phyloP scores from a whole-genome alignment of 177 flowering plant species.

The Tripterygium wilfordii region DNA sequence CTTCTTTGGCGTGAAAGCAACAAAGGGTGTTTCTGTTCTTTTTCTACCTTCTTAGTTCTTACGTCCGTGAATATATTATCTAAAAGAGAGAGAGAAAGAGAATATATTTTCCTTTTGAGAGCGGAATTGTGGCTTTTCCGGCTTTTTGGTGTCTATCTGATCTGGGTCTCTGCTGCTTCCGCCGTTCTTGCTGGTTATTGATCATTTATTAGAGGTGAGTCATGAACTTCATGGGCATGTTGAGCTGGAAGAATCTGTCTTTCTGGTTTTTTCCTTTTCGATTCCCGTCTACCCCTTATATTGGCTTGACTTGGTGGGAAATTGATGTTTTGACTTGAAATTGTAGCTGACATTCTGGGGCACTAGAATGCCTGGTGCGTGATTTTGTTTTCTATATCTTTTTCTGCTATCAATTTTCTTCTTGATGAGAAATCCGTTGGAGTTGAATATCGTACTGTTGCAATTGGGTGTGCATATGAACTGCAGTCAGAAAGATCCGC shows the following conservation, averaged over 20 bases:
- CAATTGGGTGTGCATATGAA: too few species aligned
- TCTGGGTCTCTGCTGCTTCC: conserved; percentile 23
- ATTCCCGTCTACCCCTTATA: not conserved
- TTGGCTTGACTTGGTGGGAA: not conserved
- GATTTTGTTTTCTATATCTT: conserved; percentile 1
- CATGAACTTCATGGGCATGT: conserved; percentile 14
- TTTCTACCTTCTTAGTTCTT: too few species aligned
- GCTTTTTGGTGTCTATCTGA: conserved; percentile 24
- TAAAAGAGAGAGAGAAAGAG: conserved; percentile 1
- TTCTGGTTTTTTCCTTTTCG: not conserved
- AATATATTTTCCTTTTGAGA: conserved; percentile 2
- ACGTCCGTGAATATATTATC: conserved; percentile 3
- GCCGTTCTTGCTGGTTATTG: conserved; percentile 15
- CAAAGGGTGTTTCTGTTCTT: conserved; percentile 4
- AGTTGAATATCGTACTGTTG: too few species aligned
- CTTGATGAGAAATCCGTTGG: not conserved
- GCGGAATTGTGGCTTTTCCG: conserved; percentile 17
- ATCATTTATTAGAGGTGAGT: conserved; percentile 24
- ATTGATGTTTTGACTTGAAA: not conserved
- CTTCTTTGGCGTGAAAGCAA: too few species aligned
- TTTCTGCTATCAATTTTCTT: not conserved
- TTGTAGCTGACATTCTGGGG: not conserved
- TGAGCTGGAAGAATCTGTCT: conserved; percentile 23
- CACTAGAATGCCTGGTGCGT: conserved; percentile 12
- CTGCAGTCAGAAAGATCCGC: too few species aligned